Evolutionary conservation across 2,329 filamentous ascomycete genomes (phyloP).

Genomic region (Calycina marina): DNA sequence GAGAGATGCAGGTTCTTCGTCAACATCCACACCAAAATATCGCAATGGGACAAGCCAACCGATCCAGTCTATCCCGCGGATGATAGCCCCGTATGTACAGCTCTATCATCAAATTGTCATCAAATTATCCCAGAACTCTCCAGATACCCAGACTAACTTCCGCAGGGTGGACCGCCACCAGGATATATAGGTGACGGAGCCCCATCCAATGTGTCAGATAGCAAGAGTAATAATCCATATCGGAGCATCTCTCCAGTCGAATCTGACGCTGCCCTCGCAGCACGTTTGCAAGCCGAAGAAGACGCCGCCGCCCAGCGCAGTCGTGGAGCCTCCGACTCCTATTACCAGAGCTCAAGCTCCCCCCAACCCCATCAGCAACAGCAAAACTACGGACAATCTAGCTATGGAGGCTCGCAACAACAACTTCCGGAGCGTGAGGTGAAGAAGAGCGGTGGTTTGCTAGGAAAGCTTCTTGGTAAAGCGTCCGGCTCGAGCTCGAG

Average conservation of each 20-base stretch:
- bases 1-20: conserved; percentile 64
- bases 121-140: too few relatives aligned
- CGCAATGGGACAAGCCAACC: conserved; percentile 79
- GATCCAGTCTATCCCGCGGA: conserved; percentile 47
- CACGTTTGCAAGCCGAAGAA: conserved; percentile 72
- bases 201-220: conserved; percentile 25
- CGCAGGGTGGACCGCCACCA: conserved; percentile 48
- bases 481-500: not conserved
- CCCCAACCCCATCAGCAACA: conserved; percentile 9
- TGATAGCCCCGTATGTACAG: too few relatives aligned
- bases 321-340: conserved; percentile 1
- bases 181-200: conserved; percentile 37
- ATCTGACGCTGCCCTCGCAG: conserved; percentile 61
- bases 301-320: conserved; percentile 38
- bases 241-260: conserved; percentile 25
- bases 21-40: conserved; percentile 74
- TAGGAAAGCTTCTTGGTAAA: conserved; percentile 1
- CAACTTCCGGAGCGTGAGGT: not conserved
- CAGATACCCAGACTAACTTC: conserved; percentile 33
- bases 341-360: conserved; percentile 12
- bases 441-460: not conserved
- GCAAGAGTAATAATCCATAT: conserved; percentile 28
- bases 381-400: conserved; percentile 7
- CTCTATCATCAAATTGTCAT: too few relatives aligned
- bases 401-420: conserved; percentile 22